A percentile compares a stretch with the other conserved stretches of the same genome.
phyloP scores from a whole-genome alignment of 345 rosid species.

The Melaleuca alternifolia region DNA sequence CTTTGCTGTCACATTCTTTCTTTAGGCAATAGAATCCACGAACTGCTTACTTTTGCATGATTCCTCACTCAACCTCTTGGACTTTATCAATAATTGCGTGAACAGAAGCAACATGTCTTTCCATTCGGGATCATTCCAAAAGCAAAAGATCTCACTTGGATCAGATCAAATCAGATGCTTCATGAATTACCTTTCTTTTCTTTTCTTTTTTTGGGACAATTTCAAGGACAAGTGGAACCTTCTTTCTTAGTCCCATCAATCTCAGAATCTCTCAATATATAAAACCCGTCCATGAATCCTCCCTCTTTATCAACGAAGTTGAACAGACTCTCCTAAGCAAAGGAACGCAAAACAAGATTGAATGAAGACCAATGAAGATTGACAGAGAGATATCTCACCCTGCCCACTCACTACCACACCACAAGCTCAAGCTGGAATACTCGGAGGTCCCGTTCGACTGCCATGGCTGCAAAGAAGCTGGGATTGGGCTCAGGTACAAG shows the following conservation, averaged over 20 bases:
- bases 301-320: neutral
- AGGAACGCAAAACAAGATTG: neutral
- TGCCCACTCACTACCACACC: conserved; percentile 16
- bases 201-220: neutral
- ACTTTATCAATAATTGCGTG: neutral
- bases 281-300: neutral
- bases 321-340: neutral
- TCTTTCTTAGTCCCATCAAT: neutral
- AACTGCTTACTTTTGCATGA: neutral
- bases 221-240: neutral
- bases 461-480: conserved; percentile 40
- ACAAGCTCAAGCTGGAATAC: conserved; percentile 25
- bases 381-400: conserved; percentile 39
- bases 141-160: neutral
- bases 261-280: neutral
- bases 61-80: conserved; percentile 2
- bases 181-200: neutral
- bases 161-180: neutral
- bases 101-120: neutral
- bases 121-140: neutral
- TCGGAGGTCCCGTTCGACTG: conserved; percentile 35
- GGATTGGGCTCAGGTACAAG: conserved; percentile 27
- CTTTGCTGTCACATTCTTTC: neutral
- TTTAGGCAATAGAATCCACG: neutral
- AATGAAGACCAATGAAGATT: conserved; percentile 18